Evolutionary conservation across 2,329 filamentous ascomycete genomes (phyloP).

Genomic region (Pseudogymnoascus sp.): DNA sequence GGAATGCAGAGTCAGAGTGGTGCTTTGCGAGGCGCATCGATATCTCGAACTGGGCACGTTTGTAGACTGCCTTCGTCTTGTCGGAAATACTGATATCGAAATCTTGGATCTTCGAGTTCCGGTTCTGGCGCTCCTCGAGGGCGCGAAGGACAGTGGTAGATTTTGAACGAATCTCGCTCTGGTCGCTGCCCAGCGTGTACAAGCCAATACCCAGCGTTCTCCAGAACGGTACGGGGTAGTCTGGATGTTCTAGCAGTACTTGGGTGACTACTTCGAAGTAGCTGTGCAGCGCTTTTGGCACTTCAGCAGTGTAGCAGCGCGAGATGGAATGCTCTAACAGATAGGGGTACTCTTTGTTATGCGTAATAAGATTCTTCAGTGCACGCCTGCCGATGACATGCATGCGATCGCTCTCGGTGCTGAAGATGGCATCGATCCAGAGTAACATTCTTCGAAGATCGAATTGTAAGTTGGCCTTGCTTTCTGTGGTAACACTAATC

Average conservation of each 20-base stretch:
- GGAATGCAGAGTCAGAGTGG: conserved; percentile 81
- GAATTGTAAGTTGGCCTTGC: conserved; percentile 79
- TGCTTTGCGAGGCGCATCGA: conserved; percentile 84
- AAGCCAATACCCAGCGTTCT: conserved; percentile 80
- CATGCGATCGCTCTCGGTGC: conserved; percentile 81
- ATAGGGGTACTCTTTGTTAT: conserved; percentile 81
- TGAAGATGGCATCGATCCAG: conserved; percentile 95
- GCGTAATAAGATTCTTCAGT: conserved; percentile 78
- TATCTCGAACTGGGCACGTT: conserved; percentile 93
- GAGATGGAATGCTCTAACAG: conserved; percentile 84
- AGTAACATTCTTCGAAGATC: conserved; percentile 86
- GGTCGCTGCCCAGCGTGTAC: conserved; percentile 87
- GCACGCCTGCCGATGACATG: conserved; percentile 84
- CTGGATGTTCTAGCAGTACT: conserved; percentile 73
- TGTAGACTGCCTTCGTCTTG: conserved; percentile 97
- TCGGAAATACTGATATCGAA: conserved; percentile 98
- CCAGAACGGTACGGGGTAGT: conserved; percentile 83
- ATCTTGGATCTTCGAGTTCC: conserved; percentile 87
- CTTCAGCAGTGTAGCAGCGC: conserved; percentile 78
- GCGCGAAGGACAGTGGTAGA: conserved; percentile 73
- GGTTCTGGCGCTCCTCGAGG: conserved; percentile 73
- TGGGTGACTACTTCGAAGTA: conserved; percentile 91
- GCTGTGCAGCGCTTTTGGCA: conserved; percentile 78
- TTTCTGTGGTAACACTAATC: conserved; percentile 80
- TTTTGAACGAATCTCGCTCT: conserved; percentile 80